These are phyloP conservation scores for Myriangium duriaei DNA, from an alignment of 2,329 filamentous ascomycete genomes.

Conservation along the genomic window DNA sequence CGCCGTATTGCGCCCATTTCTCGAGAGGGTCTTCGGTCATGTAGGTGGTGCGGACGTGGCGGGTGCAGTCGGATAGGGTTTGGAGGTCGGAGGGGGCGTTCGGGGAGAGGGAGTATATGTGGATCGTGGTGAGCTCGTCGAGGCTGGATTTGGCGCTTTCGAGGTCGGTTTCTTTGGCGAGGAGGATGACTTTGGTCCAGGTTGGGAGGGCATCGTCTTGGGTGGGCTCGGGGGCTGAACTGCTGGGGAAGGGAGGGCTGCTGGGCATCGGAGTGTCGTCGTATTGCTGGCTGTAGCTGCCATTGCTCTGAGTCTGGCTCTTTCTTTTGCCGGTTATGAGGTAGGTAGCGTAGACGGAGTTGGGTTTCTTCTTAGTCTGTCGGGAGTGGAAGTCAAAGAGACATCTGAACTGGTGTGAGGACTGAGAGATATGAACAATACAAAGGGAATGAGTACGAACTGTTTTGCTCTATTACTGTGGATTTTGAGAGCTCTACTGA, in stretches of 20 bases:
- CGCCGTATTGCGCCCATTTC: conserved; percentile 52
- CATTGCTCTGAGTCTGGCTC: conserved; percentile 22
- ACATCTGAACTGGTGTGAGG: conserved; percentile 46
- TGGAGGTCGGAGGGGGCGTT: conserved; percentile 55
- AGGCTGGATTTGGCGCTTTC: conserved; percentile 56
- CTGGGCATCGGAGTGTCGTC: conserved; percentile 56
- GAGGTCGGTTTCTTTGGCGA: conserved; percentile 62
- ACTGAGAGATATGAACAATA: conserved; percentile 1
- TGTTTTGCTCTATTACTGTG: conserved; percentile 83
- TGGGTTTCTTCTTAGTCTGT: conserved; percentile 62
- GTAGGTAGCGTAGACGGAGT: conserved; percentile 84
- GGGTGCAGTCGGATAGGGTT: conserved; percentile 55
- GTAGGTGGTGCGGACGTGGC: conserved; percentile 46
- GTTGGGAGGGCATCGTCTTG: neutral
- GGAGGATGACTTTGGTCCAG: conserved; percentile 41
- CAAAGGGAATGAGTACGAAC: conserved; percentile 38
- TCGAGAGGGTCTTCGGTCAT: conserved; percentile 47
- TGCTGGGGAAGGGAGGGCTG: conserved; percentile 55
- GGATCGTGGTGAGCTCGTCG: conserved; percentile 61
- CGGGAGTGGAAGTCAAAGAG: conserved; percentile 71
- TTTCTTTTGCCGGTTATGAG: conserved; percentile 54
- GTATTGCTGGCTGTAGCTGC: conserved; percentile 36
- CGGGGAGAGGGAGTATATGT: conserved; percentile 75
- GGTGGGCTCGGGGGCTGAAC: conserved; percentile 36
- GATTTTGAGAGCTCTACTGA: conserved; percentile 75